A percentile compares a stretch with the other conserved stretches of the same genome.
Conservation (phyloP, 139 green algal species). For the Pleodorina starrii region DNA sequence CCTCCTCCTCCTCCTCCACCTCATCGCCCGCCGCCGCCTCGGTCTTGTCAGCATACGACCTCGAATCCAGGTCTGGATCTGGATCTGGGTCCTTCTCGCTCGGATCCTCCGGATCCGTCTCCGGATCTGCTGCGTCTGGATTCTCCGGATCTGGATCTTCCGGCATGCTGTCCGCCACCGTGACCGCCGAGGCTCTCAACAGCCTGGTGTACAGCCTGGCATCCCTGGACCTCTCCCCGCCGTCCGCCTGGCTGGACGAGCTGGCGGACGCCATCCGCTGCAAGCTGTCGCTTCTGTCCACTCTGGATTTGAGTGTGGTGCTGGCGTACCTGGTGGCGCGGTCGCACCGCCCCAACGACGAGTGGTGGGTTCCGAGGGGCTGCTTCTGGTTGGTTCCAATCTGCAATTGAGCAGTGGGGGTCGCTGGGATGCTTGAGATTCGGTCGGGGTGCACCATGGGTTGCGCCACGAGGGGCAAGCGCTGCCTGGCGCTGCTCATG, state of each 20-base stretch:
- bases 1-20: not conserved
- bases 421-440: not conserved
- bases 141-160: not conserved
- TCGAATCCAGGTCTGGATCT: no score
- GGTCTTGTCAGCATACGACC: not conserved
- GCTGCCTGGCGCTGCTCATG: no score
- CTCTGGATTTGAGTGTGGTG: constrained; percentile 33
- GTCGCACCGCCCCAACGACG: constrained; percentile 35
- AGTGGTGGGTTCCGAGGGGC: constrained; percentile 13
- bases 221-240: constrained; percentile 21
- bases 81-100: no score
- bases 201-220: constrained; percentile 31
- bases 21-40: not conserved
- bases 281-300: constrained; percentile 32
- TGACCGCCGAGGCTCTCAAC: constrained; percentile 30
- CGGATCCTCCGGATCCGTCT: no score
- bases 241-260: constrained; percentile 22
- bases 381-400: no score
- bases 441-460: not conserved
- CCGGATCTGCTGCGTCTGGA: no score
- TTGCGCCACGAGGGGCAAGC: not conserved
- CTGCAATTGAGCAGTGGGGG: not conserved
- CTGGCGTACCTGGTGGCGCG: constrained; percentile 43
- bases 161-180: not conserved
- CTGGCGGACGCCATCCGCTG: constrained; percentile 36